A percentile compares a stretch with the other conserved stretches of the same genome.
Conservation (phyloP, 2,329 filamentous ascomycete genomes). For the Helotiales sp. region DNA sequence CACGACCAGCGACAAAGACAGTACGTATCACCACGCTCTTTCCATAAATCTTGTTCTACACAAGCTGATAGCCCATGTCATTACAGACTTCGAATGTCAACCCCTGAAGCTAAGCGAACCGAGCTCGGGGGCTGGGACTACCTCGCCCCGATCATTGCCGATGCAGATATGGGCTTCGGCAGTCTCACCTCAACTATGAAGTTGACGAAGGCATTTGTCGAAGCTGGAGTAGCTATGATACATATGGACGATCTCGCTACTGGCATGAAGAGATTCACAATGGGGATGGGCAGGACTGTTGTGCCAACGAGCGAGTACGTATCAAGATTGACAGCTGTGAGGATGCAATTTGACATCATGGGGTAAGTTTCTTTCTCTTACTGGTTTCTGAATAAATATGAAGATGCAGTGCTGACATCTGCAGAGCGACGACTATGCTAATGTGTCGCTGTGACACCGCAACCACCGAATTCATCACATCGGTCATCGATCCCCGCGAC, state of each 20-base stretch:
- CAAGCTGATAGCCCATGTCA: no score
- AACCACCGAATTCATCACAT: background rate
- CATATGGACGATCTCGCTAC: background rate
- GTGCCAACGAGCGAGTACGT: background rate
- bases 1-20: background rate
- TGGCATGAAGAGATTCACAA: conserved; percentile 2
- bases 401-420: background rate
- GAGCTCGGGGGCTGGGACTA: background rate
- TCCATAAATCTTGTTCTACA: no score
- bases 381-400: no score
- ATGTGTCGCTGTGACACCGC: background rate
- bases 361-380: background rate
- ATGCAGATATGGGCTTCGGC: background rate
- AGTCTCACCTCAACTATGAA: background rate
- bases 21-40: no score
- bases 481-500: background rate
- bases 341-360: background rate
- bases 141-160: background rate
- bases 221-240: conserved; percentile 2
- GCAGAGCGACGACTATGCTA: background rate
- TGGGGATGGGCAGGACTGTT: background rate
- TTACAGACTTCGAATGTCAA: background rate
- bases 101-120: background rate
- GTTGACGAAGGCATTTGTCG: background rate
- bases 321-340: background rate